A percentile compares a stretch with the other conserved stretches of the same genome.
Conservation (phyloP, 2,329 filamentous ascomycete genomes). For the Lasiodiplodia sp. region DNA sequence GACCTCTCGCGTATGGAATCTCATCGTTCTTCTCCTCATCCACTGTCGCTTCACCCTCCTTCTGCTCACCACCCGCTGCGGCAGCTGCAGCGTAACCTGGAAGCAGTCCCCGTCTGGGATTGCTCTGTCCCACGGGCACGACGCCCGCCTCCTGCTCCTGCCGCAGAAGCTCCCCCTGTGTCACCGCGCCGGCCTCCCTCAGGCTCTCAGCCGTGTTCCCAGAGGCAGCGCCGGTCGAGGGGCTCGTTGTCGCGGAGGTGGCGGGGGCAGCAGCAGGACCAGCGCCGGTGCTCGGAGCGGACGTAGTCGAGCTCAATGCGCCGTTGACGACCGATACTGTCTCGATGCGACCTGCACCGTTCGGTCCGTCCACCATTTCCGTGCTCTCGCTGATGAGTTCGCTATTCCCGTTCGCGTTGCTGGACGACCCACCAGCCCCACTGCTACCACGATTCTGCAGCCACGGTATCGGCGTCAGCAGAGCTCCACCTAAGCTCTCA, state of each 20-base stretch:
- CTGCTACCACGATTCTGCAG: constrained; percentile 53
- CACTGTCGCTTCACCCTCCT: neutral
- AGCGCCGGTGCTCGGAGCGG: neutral
- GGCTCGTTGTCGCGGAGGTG: neutral
- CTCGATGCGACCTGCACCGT: constrained; percentile 79
- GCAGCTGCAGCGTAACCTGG: constrained; percentile 29
- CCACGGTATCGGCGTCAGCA: constrained; percentile 96
- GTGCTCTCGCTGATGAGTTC: constrained; percentile 77
- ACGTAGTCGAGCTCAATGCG: constrained; percentile 61
- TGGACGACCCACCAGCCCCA: constrained; percentile 36
- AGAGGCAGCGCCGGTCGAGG: constrained; percentile 9
- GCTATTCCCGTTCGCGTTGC: constrained; percentile 41
- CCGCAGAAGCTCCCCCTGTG: constrained; percentile 81
- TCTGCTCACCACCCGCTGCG: constrained; percentile 31
- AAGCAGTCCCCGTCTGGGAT: constrained; percentile 39
- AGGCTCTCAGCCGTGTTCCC: constrained; percentile 40
- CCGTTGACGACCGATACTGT: constrained; percentile 83
- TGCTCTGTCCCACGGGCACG: constrained; percentile 69
- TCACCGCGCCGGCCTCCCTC: constrained; percentile 64
- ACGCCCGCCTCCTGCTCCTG: constrained; percentile 86
- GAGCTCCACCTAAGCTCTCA: constrained; percentile 85
- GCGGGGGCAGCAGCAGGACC: neutral
- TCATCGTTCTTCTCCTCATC: constrained; percentile 55
- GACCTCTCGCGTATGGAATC: constrained; percentile 80
- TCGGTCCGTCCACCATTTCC: constrained; percentile 81